Conservation (phyloP, 2,329 filamentous ascomycete genomes). For the Geosmithia morbida region DNA sequence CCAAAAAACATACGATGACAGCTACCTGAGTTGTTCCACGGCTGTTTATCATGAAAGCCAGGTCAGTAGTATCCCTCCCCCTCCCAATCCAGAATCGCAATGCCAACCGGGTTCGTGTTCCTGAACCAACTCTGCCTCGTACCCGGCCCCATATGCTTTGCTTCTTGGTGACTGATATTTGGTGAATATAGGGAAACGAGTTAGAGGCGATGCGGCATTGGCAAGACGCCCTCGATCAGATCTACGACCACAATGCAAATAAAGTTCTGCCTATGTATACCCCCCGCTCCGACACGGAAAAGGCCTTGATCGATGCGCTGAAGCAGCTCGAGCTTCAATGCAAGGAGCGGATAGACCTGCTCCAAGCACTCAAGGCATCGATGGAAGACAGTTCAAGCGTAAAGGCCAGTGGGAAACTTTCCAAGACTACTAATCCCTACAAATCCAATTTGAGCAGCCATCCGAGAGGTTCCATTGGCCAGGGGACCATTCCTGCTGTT, state of each 20-base stretch:
- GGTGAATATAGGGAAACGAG: constrained; percentile 60
- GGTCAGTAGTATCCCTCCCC: constrained; percentile 31
- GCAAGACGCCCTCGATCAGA: constrained; percentile 76
- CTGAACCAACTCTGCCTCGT: too few relatives aligned
- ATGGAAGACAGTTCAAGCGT: constrained; percentile 21
- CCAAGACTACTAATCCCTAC: constrained; percentile 9
- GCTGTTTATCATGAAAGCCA: constrained; percentile 92
- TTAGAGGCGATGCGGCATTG: constrained; percentile 81
- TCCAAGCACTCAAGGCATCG: constrained; percentile 66
- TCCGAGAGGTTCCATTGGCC: constrained; percentile 53
- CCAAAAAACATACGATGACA: constrained; percentile 97
- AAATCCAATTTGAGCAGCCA: constrained; percentile 7
- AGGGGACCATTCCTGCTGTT: constrained; percentile 68
- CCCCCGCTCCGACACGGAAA: constrained; percentile 70
- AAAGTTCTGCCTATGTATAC: constrained; percentile 54
- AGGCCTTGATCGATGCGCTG: constrained; percentile 66
- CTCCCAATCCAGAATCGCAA: not conserved
- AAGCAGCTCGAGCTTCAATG: constrained; percentile 78
- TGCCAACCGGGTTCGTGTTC: too few relatives aligned
- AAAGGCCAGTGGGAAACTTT: constrained; percentile 4
- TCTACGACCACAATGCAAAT: constrained; percentile 73
- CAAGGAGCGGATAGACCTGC: constrained; percentile 79
- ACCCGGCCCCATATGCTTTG: not conserved
- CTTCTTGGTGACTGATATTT: constrained; percentile 3
- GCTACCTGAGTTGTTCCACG: constrained; percentile 86